phyloP scores from a whole-genome alignment of 129 eudicot genomes.

The Saussurea involucrata region DNA sequence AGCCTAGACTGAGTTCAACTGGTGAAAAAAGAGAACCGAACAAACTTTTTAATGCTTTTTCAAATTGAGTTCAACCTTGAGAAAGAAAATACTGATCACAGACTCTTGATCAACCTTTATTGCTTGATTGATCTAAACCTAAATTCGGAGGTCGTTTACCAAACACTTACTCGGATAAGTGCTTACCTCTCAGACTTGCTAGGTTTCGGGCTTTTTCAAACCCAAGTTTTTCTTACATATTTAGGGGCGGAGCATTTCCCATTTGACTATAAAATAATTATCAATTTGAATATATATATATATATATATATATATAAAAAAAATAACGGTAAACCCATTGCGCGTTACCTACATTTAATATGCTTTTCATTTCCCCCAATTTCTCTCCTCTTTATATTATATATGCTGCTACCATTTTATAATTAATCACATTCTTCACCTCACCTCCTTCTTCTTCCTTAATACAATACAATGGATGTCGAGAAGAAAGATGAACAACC shows the following conservation, averaged over 20 bases:
- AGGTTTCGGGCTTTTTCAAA: no score
- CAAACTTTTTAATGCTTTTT: no score
- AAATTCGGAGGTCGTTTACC: background rate
- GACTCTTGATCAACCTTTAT: background rate
- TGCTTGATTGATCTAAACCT: no score
- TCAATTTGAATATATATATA: background rate
- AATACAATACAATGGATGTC: constrained; percentile 25
- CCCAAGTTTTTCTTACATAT: background rate
- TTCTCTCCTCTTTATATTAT: background rate
- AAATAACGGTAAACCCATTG: background rate
- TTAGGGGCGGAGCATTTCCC: background rate
- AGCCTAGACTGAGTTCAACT: no score
- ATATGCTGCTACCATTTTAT: background rate
- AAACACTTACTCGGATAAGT: no score
- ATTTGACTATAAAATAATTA: background rate
- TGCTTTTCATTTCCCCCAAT: background rate
- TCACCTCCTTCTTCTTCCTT: background rate
- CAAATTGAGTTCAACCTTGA: no score
- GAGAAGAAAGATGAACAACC: constrained; percentile 33
- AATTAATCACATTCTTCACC: background rate
- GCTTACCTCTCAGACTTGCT: no score
- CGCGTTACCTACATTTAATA: constrained; percentile 8
- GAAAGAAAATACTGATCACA: background rate
- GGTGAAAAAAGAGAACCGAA: no score
- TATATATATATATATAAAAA: no score